These are phyloP conservation scores for Perilla frutescens DNA, from an alignment of 257 asterid genomes.

Conservation along the genomic window DNA sequence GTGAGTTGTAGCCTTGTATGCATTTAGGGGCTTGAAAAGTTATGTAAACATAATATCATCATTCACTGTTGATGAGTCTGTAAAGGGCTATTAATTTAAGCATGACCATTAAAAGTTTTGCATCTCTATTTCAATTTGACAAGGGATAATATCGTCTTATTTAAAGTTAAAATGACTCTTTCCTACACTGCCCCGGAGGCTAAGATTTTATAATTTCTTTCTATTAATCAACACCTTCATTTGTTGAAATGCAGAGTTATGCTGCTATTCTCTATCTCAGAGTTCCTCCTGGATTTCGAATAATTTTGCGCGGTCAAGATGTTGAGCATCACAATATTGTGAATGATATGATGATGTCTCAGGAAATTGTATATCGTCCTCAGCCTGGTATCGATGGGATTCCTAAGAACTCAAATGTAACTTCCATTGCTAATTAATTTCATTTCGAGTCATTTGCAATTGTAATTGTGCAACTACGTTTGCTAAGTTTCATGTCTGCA, in stretches of 20 bases:
- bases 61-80: neutral
- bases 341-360: conserved; percentile 98
- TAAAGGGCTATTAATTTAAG: neutral
- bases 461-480: conserved; percentile 30
- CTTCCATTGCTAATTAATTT: conserved; percentile 14
- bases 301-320: conserved; percentile 92
- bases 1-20: conserved; percentile 16
- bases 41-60: neutral
- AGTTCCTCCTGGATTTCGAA: conserved; percentile 78
- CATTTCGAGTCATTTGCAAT: conserved; percentile 5
- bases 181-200: neutral
- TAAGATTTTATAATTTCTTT: neutral
- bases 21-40: conserved; percentile 2
- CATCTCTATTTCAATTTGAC: neutral
- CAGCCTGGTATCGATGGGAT: conserved; percentile 76
- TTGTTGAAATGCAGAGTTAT: conserved; percentile 71
- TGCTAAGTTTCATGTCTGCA: conserved; percentile 29
- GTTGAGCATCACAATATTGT: conserved; percentile 95
- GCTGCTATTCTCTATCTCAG: conserved; percentile 95
- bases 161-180: neutral
- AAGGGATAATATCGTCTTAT: neutral
- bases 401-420: conserved; percentile 71
- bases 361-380: conserved; percentile 90
- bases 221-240: conserved; percentile 20
- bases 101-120: neutral